Percentiles rank a stretch among this genome's conserved stretches.
phyloP scores from a whole-genome alignment of 2,329 filamentous ascomycete genomes.

The Scolecobasidium constrictum region DNA sequence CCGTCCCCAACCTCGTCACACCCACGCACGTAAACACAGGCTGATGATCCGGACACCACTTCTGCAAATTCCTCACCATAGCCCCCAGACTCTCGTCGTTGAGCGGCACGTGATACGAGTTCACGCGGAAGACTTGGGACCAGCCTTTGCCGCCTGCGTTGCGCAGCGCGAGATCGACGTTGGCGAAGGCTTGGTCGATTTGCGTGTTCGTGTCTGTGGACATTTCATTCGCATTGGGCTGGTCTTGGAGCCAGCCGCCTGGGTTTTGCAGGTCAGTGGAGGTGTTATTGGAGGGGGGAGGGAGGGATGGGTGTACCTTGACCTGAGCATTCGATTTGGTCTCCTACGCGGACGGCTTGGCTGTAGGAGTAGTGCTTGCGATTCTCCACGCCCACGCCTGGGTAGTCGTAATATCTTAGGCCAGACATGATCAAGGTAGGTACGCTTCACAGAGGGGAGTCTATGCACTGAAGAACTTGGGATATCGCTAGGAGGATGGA shows the following conservation, averaged over 20 bases:
- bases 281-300: neutral
- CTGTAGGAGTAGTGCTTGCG: slow-evolving; percentile 21
- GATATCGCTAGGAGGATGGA: too few species aligned
- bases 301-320: slow-evolving; percentile 18
- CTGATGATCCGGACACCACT: slow-evolving; percentile 17
- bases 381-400: slow-evolving; percentile 26
- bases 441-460: too few species aligned
- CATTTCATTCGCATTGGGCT: slow-evolving; percentile 10
- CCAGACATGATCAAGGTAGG: too few species aligned
- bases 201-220: slow-evolving; percentile 17
- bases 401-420: slow-evolving; percentile 29
- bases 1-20: slow-evolving; percentile 2
- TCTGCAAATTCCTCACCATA: slow-evolving; percentile 16
- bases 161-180: slow-evolving; percentile 42
- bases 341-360: slow-evolving; percentile 25
- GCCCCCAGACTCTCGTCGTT: slow-evolving; percentile 15
- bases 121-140: slow-evolving; percentile 37
- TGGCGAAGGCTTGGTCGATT: slow-evolving; percentile 40
- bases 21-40: slow-evolving; percentile 15
- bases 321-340: slow-evolving; percentile 24
- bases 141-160: slow-evolving; percentile 46
- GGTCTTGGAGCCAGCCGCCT: slow-evolving; percentile 25
- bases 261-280: neutral
- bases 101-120: slow-evolving; percentile 15
- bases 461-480: too few species aligned